Conservation (phyloP, 2,329 filamentous ascomycete genomes). For the Sarocladium oryzae region DNA sequence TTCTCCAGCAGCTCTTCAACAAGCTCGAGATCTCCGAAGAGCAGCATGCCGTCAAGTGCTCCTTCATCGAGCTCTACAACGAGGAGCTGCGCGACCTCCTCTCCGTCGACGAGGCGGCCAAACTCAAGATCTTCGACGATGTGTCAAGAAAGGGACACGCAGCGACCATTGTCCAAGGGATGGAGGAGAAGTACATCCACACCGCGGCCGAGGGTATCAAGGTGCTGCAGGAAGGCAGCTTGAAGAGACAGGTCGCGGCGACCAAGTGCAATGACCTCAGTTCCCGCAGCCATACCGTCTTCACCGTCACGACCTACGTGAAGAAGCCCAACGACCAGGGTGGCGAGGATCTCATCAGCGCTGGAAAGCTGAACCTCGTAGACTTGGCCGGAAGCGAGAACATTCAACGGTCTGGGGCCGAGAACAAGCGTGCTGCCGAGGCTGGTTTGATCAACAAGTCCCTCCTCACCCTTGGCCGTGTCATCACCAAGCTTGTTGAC, state of each 20-base stretch:
- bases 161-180: slow-evolving; percentile 86
- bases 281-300: slow-evolving; percentile 94
- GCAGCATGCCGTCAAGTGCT: slow-evolving; percentile 91
- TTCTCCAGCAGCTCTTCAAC: slow-evolving; percentile 78
- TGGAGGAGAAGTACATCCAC: slow-evolving; percentile 94
- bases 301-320: slow-evolving; percentile 88
- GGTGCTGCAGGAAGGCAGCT: slow-evolving; percentile 79
- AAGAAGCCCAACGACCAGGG: slow-evolving; percentile 76
- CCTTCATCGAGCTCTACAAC: slow-evolving; percentile 98
- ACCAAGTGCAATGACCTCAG: slow-evolving; percentile 99
- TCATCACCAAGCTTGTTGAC: slow-evolving; percentile 96
- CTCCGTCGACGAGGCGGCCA: slow-evolving; percentile 70
- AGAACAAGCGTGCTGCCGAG: slow-evolving; percentile 95
- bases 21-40: slow-evolving; percentile 72
- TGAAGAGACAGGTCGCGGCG: slow-evolving; percentile 94
- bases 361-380: slow-evolving; percentile 92
- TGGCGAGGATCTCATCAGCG: slow-evolving; percentile 81
- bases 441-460: slow-evolving; percentile 98
- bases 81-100: slow-evolving; percentile 91
- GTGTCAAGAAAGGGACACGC: slow-evolving; percentile 77
- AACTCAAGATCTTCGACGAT: slow-evolving; percentile 95
- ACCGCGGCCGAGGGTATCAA: slow-evolving; percentile 80
- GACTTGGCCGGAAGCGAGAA: slow-evolving; percentile 97
- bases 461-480: slow-evolving; percentile 84
- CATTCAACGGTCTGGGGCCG: slow-evolving; percentile 91